phyloP scores from a whole-genome alignment of 2,329 filamentous ascomycete species.

The Taxawa tesnikishii region DNA sequence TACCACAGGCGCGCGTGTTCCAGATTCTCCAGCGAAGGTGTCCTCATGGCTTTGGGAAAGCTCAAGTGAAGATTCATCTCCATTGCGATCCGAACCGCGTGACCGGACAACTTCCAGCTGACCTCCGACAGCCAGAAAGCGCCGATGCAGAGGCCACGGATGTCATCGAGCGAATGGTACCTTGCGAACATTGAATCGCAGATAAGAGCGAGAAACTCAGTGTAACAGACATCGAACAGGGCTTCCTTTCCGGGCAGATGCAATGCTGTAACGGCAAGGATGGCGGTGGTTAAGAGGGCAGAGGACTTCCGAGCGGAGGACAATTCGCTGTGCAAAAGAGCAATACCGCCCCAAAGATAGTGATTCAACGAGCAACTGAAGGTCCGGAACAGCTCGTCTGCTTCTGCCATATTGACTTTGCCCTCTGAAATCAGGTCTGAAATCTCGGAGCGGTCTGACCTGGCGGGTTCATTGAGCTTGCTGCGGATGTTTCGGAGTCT shows the following conservation, averaged over 20 bases:
- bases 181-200: conserved; percentile 43
- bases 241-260: conserved; percentile 14
- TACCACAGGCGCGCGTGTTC: conserved; percentile 51
- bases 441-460: no score
- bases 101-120: conserved; percentile 49
- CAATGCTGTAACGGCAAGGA: conserved; percentile 22
- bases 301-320: conserved; percentile 19
- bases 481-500: no score
- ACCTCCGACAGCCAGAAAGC: conserved; percentile 52
- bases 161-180: conserved; percentile 40
- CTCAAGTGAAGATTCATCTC: conserved; percentile 26
- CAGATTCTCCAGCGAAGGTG: conserved; percentile 29
- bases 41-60: conserved; percentile 27
- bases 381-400: no score
- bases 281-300: conserved; percentile 19
- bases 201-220: conserved; percentile 17
- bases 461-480: no score
- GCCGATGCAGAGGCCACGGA: conserved; percentile 47
- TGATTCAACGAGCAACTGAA: no score
- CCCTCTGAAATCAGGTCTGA: no score
- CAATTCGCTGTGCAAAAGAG: no score
- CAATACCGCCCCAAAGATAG: no score
- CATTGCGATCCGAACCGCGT: conserved; percentile 37
- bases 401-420: no score
- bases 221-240: conserved; percentile 19